Evolutionary conservation across 805 yeast genomes (phyloP).

Genomic region (Kazachstania psychrophila): DNA sequence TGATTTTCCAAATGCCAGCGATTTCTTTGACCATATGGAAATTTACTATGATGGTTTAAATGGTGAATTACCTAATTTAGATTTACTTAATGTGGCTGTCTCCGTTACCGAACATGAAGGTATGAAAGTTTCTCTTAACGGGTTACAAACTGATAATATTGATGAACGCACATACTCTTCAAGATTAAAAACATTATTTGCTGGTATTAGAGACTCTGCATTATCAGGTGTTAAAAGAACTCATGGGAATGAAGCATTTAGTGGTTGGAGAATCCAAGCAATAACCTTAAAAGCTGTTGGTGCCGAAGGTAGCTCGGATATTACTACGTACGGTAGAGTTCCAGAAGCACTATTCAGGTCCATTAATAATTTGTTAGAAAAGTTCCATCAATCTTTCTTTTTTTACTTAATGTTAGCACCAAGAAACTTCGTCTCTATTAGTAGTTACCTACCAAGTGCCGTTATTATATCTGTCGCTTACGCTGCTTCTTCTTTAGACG

Average conservation of each 20-base stretch:
- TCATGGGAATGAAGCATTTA: slow-evolving; percentile 81
- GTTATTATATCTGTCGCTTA: slow-evolving; percentile 59
- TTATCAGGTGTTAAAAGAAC: slow-evolving; percentile 56
- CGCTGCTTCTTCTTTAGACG: slow-evolving; percentile 57
- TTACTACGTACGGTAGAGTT: slow-evolving; percentile 85
- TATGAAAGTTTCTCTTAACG: slow-evolving; percentile 58
- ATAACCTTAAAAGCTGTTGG: slow-evolving; percentile 68
- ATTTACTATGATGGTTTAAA: slow-evolving; percentile 78
- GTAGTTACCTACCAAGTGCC: slow-evolving; percentile 85
- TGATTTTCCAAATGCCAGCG: slow-evolving; percentile 61
- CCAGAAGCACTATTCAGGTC: slow-evolving; percentile 82
- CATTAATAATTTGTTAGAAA: slow-evolving; percentile 84
- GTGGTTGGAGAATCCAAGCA: slow-evolving; percentile 95
- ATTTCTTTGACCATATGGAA: slow-evolving; percentile 66
- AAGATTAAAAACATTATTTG: slow-evolving; percentile 48
- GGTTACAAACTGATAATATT: slow-evolving; percentile 39
- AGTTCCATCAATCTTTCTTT: slow-evolving; percentile 94
- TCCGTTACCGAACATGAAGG: slow-evolving; percentile 68
- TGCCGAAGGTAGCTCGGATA: slow-evolving; percentile 55
- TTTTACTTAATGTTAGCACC: slow-evolving; percentile 81
- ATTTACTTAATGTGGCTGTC: slow-evolving; percentile 75
- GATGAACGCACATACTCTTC: slow-evolving; percentile 40
- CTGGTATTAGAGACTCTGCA: slow-evolving; percentile 62
- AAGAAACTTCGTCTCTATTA: slow-evolving; percentile 76
- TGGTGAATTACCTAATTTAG: slow-evolving; percentile 93